These are phyloP conservation scores for Vachellia pachyceras DNA, from an alignment of 306 rosid genomes.

Conservation along the genomic window DNA sequence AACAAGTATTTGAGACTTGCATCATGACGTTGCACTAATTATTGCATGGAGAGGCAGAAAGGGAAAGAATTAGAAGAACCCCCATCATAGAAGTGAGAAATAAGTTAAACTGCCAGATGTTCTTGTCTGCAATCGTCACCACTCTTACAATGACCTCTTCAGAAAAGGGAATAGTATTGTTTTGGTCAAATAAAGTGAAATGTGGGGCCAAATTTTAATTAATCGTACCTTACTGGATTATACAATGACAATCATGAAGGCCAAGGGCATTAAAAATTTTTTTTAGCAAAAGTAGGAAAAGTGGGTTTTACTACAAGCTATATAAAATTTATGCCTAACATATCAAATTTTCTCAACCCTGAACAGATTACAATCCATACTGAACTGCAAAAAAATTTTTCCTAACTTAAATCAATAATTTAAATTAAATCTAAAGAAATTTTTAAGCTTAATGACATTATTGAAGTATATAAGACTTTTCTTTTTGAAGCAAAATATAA, in stretches of 20 bases:
- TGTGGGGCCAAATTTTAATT: too few relatives aligned
- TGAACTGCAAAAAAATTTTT: conserved; percentile 9
- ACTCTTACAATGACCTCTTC: conserved; percentile 90
- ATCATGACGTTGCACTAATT: conserved; percentile 7
- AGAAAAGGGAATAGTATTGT: conserved; percentile 11
- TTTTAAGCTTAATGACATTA: background rate
- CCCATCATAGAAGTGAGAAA: conserved; percentile 94
- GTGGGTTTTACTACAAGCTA: background rate
- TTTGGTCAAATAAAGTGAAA: conserved; percentile 18
- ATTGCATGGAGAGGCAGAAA: conserved; percentile 5
- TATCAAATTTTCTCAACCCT: conserved; percentile 7
- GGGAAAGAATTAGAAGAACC: conserved; percentile 24
- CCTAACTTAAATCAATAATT: conserved; percentile 18
- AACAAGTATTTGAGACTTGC: conserved; percentile 15
- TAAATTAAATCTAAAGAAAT: background rate
- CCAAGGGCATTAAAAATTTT: background rate
- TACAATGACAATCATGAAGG: conserved; percentile 1
- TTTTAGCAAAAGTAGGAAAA: background rate
- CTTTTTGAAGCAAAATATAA: conserved; percentile 6
- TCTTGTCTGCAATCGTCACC: conserved; percentile 99
- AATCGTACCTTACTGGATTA: conserved; percentile 5
- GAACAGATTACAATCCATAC: background rate
- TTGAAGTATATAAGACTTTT: background rate
- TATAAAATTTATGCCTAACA: background rate
- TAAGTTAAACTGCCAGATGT: conserved; percentile 98